phyloP scores from a whole-genome alignment of 371 early-diverging fungal genomes.

The Mortierella sp. region DNA sequence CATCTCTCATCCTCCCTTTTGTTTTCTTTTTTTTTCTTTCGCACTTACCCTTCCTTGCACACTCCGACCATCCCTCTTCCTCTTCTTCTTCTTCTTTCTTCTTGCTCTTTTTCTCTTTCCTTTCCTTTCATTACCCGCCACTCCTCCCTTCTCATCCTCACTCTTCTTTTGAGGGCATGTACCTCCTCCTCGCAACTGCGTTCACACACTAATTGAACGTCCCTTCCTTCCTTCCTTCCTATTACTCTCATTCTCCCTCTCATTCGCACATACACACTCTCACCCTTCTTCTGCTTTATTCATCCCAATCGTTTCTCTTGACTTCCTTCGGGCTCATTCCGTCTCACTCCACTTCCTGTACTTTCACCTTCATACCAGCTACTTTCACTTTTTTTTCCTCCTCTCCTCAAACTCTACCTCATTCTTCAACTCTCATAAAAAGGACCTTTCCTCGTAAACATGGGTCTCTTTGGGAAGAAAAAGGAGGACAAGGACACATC shows the following conservation, averaged over 20 bases:
- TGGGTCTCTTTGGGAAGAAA: constrained; percentile 17
- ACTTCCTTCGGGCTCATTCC: neutral
- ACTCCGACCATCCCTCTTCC: neutral
- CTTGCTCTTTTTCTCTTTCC: neutral
- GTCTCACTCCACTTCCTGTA: neutral
- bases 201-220: neutral
- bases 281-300: neutral
- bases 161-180: constrained; percentile 4
- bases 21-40: neutral
- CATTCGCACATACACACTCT: neutral
- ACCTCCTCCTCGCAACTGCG: neutral
- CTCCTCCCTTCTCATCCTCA: neutral
- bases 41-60: neutral
- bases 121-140: neutral
- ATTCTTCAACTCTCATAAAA: neutral
- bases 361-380: constrained; percentile 11
- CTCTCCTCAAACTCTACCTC: neutral
- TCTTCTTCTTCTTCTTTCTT: neutral
- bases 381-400: neutral
- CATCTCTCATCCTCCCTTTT: neutral
- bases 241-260: neutral
- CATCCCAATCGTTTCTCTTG: neutral
- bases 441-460: neutral
- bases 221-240: no score
- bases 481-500: constrained; percentile 18